These are phyloP conservation scores for Ochromonas danica DNA, from an alignment of 108 stramenopile species.

Conservation along the genomic window DNA sequence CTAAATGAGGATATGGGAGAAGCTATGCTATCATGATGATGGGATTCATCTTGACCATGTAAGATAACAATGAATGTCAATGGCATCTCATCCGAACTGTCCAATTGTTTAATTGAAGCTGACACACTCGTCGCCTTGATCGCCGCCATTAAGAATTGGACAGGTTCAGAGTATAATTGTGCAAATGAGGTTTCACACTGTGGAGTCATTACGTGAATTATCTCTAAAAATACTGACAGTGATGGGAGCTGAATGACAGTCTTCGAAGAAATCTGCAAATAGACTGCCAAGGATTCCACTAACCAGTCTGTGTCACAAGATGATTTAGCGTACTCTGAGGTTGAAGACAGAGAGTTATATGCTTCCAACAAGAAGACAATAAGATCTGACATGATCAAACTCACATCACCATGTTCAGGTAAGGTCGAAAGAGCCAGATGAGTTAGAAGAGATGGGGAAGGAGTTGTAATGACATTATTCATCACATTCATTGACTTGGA, in stretches of 20 bases:
- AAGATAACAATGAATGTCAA: neutral
- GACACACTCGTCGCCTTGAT: neutral
- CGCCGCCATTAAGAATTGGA: neutral
- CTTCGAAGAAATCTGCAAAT: neutral
- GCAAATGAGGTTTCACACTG: no score
- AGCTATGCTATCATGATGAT: no score
- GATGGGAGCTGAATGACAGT: no score
- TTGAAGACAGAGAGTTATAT: neutral
- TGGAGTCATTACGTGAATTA: no score
- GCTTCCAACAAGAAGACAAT: neutral
- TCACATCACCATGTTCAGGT: neutral
- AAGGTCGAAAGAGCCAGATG: neutral
- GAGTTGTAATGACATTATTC: neutral
- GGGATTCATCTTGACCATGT: neutral
- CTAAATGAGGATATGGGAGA: neutral
- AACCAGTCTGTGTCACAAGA: neutral
- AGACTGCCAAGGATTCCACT: neutral
- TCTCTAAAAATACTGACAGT: no score
- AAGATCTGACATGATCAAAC: neutral
- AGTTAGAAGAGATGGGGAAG: neutral
- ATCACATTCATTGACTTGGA: neutral
- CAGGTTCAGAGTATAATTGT: neutral
- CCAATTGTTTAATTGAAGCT: neutral
- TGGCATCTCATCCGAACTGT: neutral
- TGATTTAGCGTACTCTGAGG: neutral